phyloP scores from a whole-genome alignment of 1,284 basidiomycete species.

The Rhodotorula sp. region DNA sequence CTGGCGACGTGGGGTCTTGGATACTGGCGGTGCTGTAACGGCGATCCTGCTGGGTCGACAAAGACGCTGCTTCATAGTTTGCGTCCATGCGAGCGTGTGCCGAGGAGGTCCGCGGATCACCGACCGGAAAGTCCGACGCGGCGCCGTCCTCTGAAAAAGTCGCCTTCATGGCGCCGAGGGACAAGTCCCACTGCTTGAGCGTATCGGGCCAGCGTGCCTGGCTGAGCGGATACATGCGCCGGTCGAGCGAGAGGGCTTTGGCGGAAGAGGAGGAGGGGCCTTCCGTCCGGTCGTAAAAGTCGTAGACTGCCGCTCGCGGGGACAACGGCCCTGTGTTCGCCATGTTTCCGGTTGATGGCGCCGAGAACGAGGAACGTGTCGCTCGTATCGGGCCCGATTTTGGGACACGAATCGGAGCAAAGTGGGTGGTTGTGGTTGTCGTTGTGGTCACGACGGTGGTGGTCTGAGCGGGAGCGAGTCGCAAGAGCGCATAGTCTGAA shows the following conservation, averaged over 20 bases:
- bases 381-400: constrained; percentile 23
- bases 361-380: constrained; percentile 24
- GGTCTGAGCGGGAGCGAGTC: constrained; percentile 41
- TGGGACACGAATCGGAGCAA: constrained; percentile 45
- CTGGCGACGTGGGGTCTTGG: too few relatives aligned
- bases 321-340: background rate
- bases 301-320: background rate
- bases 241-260: constrained; percentile 26
- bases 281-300: background rate
- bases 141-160: constrained; percentile 19
- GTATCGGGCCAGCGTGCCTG: constrained; percentile 22
- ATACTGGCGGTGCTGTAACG: background rate
- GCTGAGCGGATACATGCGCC: constrained; percentile 37
- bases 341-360: background rate
- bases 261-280: background rate
- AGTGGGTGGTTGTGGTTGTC: constrained; percentile 45
- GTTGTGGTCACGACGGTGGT: constrained; percentile 45
- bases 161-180: constrained; percentile 28
- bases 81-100: background rate
- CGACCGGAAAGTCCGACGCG: background rate
- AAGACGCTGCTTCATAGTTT: too few relatives aligned
- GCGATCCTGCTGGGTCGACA: too few relatives aligned
- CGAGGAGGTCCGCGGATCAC: background rate
- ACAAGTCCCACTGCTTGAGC: constrained; percentile 19
- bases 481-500: constrained; percentile 37